Evolutionary conservation across 129 eudicot genomes (phyloP), one percentile per base, ranked within the genome.

Genomic region (Saussurea involucrata): DNA sequence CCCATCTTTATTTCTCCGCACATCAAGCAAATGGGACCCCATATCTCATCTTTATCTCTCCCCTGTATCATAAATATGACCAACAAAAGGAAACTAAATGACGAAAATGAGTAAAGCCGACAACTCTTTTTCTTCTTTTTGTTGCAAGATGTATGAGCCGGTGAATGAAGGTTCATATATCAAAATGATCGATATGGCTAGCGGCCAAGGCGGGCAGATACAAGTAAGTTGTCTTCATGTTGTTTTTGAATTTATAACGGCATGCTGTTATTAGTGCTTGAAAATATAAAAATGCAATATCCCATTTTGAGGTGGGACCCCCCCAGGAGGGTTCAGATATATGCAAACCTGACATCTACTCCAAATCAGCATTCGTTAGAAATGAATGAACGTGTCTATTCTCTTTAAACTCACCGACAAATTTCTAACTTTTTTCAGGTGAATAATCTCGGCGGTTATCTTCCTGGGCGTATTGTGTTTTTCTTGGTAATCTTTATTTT

Each of bases 131-230:
- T 22, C 11, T 72, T 9, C 49, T n/a, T 49, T 15, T 72, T 77
- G 68, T 49, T 69, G 61, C 25, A 46, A 95, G 99, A 87, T 90
- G 68, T 95, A 95, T 82, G 99, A 95, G 86, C 96, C 99, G 11
- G 99, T 95, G 40, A 87, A 95, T 71, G 99, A 95, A 90, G 99
- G 99, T 69, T 95, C 97, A 20, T 95, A 92, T 78, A 95, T 95
- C 68, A 95, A 95, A 85, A 87, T 92, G 96, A 95, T 95, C 33
- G 99, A 95, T 80, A 95, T 86, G 96, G 99, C 88, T 80, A 92
- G 93, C 76, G 99, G 99, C 60, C 83, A 90, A 77, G 99, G 99
- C 46, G 99, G 97, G 73, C 97, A 95, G 83, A 95, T 95, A 88
- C 97, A 95, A 81, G 99, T 95, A 83, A 83, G 75, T 57, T 69